Percentiles rank a stretch among this genome's conserved stretches.
phyloP scores from a whole-genome alignment of 2,329 filamentous ascomycete species.

The Clarireedia monteithiana region DNA sequence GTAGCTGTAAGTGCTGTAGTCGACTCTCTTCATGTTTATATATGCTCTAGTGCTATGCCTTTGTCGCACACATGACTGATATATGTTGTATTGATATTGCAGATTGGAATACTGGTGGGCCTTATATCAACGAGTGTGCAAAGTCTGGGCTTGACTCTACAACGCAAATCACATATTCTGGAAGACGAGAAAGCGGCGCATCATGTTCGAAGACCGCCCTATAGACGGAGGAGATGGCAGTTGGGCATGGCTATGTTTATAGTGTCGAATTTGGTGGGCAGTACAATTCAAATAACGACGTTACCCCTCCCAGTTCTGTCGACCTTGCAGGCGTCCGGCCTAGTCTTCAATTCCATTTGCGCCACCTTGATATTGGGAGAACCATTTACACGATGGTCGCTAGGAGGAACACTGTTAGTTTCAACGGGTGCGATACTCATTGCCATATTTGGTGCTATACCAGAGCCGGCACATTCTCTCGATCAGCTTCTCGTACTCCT shows the following conservation, averaged over 20 bases:
- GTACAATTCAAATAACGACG: conserved; percentile 95
- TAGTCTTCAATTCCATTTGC: conserved; percentile 98
- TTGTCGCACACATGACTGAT: conserved; percentile 3
- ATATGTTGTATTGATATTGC: conserved; percentile 12
- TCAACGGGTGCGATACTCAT: conserved; percentile 85
- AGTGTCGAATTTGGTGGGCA: conserved; percentile 86
- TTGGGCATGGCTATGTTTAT: conserved; percentile 97
- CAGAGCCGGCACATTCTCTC: conserved; percentile 83
- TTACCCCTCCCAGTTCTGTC: conserved; percentile 89
- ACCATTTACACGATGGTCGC: conserved; percentile 89
- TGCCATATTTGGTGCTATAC: conserved; percentile 87
- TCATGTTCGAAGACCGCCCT: conserved; percentile 75
- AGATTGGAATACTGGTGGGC: conserved; percentile 91
- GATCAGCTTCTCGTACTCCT: conserved; percentile 73
- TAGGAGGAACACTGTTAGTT: conserved; percentile 82
- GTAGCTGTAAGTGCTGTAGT: conserved; percentile 52
- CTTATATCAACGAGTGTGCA: conserved; percentile 91
- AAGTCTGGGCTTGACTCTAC: conserved; percentile 87
- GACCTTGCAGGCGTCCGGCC: conserved; percentile 86
- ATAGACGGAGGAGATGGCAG: conserved; percentile 90
- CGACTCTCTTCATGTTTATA: not conserved
- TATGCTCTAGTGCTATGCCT: conserved; percentile 15
- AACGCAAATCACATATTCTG: conserved; percentile 95
- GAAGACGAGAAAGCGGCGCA: conserved; percentile 84
- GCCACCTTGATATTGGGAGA: conserved; percentile 88